phyloP scores from a whole-genome alignment of 371 early-diverging fungal species.

The Mucor velutinosus region DNA sequence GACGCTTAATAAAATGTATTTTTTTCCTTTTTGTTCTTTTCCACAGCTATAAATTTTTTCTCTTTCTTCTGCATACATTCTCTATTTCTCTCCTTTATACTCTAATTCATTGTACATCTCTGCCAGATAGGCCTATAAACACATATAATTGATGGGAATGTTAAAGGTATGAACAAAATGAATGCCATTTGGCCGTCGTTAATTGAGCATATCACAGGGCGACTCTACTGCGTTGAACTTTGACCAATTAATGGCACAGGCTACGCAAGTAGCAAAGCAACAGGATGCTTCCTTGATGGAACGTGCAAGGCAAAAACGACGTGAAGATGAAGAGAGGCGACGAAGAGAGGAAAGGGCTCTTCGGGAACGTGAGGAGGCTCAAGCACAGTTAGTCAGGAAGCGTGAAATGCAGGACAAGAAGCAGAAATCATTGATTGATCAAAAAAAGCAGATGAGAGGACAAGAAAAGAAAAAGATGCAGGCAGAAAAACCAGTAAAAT shows the following conservation, averaged over 20 bases:
- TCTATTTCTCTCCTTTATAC: neutral
- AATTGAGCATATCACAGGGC: slow-evolving; percentile 4
- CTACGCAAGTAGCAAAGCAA: slow-evolving; percentile 35
- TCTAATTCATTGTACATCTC: neutral
- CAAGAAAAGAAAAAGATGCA: neutral
- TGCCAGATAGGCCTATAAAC: neutral
- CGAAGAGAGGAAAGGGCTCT: slow-evolving; percentile 32
- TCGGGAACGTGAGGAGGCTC: slow-evolving; percentile 33
- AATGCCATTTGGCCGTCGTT: neutral
- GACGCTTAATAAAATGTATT: neutral
- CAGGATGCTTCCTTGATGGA: slow-evolving; percentile 40
- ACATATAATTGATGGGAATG: slow-evolving; percentile 13
- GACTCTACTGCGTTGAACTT: slow-evolving; percentile 23
- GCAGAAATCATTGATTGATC: slow-evolving; percentile 16
- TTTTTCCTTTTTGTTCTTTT: slow-evolving; percentile 1
- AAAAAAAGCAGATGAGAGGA: slow-evolving; percentile 20
- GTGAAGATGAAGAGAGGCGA: slow-evolving; percentile 32
- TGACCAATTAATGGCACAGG: slow-evolving; percentile 44
- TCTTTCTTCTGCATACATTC: neutral
- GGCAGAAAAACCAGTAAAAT: neutral
- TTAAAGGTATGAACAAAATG: slow-evolving; percentile 6
- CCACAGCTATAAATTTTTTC: neutral
- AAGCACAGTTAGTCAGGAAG: slow-evolving; percentile 19
- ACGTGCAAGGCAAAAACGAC: slow-evolving; percentile 31
- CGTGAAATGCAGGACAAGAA: slow-evolving; percentile 26